Base-by-base conservation (phyloP, 1,139 yeast species). In the Saccharomyces hybrid region DNA sequence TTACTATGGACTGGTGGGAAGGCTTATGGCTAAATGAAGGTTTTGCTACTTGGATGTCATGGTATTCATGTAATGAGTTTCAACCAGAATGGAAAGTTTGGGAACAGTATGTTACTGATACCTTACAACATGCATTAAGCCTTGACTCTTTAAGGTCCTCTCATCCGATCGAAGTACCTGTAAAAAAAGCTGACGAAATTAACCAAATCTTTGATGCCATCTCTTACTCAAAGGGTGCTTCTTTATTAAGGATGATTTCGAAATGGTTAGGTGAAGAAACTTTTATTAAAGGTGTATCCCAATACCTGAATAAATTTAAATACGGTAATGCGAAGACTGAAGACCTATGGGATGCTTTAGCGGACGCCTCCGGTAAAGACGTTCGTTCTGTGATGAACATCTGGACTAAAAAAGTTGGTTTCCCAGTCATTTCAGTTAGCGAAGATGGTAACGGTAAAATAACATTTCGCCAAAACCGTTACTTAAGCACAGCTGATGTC, bases 1-100 rank as follows among this genome's bases (percentile, higher is more conserved):
- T 88, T 56, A 88, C 96, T 58, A 88, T 88, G 96, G 88, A 87
- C 64, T 88, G 93, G 89, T 88, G 96, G 96, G 95, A 88, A 70
- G 95, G 88, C 57, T 79, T 88, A 60, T 88, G 96, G 95, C 79
- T 88, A 61, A 88, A 88, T 70, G 96, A 88, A 73, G 96, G 96
- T 28, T 88, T 88, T 66, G 96, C 96, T 49, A 88, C 96, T 49
- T 87, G 90, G 91, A 87, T 87, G 77, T 87, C 93, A 2, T 86
- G 87, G 83, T 79, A 81, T 64, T 87, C 95, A 3, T 81, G 87
- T 63, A 86, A 88, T 69, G 76, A 81, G 63, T 78, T 88, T 66
- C 84, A 78, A 73, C 96, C 96, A 23, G 90, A 85, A 66, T 88
- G 96, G 96, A 83, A 85, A 66, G 88, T 86, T 42, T 88, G 90